Evolutionary conservation across 73 alveolate species (phyloP), one percentile per base, ranked within the genome.

Genomic region (Stentor coeruleus): DNA sequence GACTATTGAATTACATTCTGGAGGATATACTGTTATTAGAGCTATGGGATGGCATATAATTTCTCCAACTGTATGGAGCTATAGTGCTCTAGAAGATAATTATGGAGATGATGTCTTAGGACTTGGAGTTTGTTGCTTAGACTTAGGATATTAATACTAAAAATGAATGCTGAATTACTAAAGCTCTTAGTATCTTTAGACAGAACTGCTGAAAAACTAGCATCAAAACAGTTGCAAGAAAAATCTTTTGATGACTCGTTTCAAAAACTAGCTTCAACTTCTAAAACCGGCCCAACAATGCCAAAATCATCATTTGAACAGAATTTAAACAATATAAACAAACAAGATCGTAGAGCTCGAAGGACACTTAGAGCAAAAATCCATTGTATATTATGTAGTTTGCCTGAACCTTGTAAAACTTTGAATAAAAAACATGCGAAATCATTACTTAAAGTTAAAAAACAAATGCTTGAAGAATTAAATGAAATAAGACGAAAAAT

Each of bases 1-100:
- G 15, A 81, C 93, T 35, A 60, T 93, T 42, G 98, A 93, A 85
- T 74, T 93, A 39, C 91, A 93, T 66, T 75, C 92, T 80, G 93
- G 91, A 37, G 98, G 88, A n/a, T 88, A 86, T 72, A 59, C 75
- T 58, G 87, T 82, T 37, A 88, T 92, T 3, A 92, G 93, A 59
- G n/a, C 59, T 33, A 80, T 90, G 82, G 97, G 97, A 35, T 92
- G 95, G 95, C 59, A 81, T 26, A 59, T 30, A 35, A 35, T 66
- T 26, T 20, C n/a, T 20, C 20, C n/a, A 66, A 66, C n/a, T 20
- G 79, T 66, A 14, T 59, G 85, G 88, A 38, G 42, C 33, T 37
- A 75, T 39, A 15, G 39, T n/a, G 83, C 83, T 6, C 35, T 75
- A 20, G 30, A 75, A 15, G 6, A 20, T 14, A 36, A 75, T 14